A percentile compares a stretch with the other conserved stretches of the same genome.
phyloP scores from a whole-genome alignment of 2,329 filamentous ascomycete species.

The Nemania sp. region DNA sequence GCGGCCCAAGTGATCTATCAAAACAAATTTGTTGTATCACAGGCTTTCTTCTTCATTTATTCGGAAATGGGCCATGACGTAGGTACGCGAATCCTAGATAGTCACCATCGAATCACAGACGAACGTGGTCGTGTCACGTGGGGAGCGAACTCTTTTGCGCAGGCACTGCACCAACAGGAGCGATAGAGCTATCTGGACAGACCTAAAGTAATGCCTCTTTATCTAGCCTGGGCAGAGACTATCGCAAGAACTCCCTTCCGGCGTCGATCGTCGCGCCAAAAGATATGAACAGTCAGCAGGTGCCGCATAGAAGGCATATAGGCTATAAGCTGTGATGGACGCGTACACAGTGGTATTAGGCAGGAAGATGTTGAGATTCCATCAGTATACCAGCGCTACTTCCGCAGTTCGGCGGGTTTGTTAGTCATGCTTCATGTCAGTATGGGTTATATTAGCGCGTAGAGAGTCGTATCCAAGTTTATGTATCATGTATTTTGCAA shows the following conservation, averaged over 20 bases:
- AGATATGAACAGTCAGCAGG: neutral
- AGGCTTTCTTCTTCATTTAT: too few species aligned
- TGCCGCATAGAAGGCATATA: neutral
- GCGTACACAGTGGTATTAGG: neutral
- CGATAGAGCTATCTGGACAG: too few species aligned
- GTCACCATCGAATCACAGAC: too few species aligned
- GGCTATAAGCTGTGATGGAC: neutral
- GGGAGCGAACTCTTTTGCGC: too few species aligned
- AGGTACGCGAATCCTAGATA: too few species aligned
- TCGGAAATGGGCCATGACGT: too few species aligned
- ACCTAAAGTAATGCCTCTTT: constrained; percentile 49
- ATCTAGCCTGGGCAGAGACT: constrained; percentile 42
- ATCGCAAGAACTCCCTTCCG: constrained; percentile 17
- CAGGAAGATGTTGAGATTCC: too few species aligned
- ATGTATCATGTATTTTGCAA: neutral
- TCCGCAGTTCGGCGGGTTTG: neutral
- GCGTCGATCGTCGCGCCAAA: neutral
- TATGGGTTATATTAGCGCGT: neutral
- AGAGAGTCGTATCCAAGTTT: neutral
- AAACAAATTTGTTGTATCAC: too few species aligned
- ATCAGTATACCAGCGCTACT: neutral
- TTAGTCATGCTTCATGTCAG: neutral
- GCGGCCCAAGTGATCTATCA: too few species aligned
- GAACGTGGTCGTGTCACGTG: too few species aligned
- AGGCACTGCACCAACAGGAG: too few species aligned